Evolutionary conservation across 352 stramenopile species (phyloP), one percentile per base, ranked within the genome.

Genomic region (Pythium apleroticum): DNA sequence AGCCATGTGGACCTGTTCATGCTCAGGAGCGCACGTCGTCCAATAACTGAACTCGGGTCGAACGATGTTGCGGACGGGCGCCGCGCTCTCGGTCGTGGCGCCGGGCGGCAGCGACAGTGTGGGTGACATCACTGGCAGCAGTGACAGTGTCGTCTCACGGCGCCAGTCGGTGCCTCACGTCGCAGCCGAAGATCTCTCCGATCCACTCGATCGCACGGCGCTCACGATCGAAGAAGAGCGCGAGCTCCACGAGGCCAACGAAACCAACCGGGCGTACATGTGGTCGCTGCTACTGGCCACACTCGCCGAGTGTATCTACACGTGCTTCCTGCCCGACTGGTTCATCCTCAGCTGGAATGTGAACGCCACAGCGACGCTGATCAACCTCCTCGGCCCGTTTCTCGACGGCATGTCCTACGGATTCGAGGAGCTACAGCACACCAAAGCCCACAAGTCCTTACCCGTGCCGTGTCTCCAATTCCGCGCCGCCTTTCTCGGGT

Each of bases 371-470:
- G 87, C 83, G 5, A 92, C 87, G 25, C 64, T 68, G 37, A 76
- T 95, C 31, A 95, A 95, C 49, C 75, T 88, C 46, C 8, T 93
- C 19, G 87, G 87, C 1, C 78, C 83, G 8, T 93, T 93, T 56
- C 65, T 95, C 39, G 87, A 95, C 41, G 87, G 87, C 1, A 39
- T 90, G 46, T 75, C 81, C 10, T 88, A 88, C 50, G 84, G 83
- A 0, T 84, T 81, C 48, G 78, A 88, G 59, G 72, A 83, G 19
- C 27, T 68, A 22, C 55, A 66, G 22, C 30, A 74, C 30, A n/a
- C 57, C 0, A 79, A 84, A 53, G 68, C 60, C 19, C 43, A 50
- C 43, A 19, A 65, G 4, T 49, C 39, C 28, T 60, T 63, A 24
- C 82, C 80, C 11, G 27, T 83, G 17, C 81, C 78, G 4, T 89